phyloP scores from a whole-genome alignment of 2,329 filamentous ascomycete genomes.

The Emmonsiellopsis sp. region DNA sequence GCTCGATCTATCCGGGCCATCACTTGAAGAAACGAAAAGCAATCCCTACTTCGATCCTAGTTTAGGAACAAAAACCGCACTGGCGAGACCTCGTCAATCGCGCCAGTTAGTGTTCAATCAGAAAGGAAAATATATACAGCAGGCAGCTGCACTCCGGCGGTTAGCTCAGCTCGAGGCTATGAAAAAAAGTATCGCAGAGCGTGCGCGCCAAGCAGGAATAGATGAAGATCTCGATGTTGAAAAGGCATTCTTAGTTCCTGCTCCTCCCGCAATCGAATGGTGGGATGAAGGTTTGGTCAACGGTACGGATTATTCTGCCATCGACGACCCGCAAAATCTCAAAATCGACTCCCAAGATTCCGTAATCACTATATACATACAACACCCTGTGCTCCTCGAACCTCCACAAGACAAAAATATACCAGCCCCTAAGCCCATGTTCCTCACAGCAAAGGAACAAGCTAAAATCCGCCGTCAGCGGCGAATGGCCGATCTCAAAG shows the following conservation, averaged over 20 bases:
- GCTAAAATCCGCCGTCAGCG: slow-evolving; percentile 83
- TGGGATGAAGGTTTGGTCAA: slow-evolving; percentile 87
- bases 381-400: slow-evolving; percentile 84
- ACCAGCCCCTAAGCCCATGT: slow-evolving; percentile 78
- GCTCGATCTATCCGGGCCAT: slow-evolving; percentile 50
- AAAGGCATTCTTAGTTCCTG: slow-evolving; percentile 76
- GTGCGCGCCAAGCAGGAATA: slow-evolving; percentile 81
- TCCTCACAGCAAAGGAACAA: slow-evolving; percentile 81
- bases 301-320: slow-evolving; percentile 62
- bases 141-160: slow-evolving; percentile 78
- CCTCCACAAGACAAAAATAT: slow-evolving; percentile 82
- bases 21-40: slow-evolving; percentile 49
- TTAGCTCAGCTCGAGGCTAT: slow-evolving; percentile 86
- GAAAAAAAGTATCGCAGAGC: slow-evolving; percentile 84
- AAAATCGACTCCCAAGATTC: slow-evolving; percentile 72
- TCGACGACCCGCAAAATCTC: slow-evolving; percentile 56
- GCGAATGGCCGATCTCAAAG: slow-evolving; percentile 86
- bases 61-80: slow-evolving; percentile 49
- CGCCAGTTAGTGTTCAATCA: slow-evolving; percentile 82
- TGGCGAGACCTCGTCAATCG: slow-evolving; percentile 57
- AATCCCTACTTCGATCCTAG: slow-evolving; percentile 81
- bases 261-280: slow-evolving; percentile 87
- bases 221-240: slow-evolving; percentile 86
- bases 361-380: slow-evolving; percentile 83
- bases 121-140: slow-evolving; percentile 94